Percentiles rank a stretch among this genome's conserved stretches.
Evolutionary conservation across 441 rosid genomes (phyloP).

Genomic region (Erysimum cheiri): DNA sequence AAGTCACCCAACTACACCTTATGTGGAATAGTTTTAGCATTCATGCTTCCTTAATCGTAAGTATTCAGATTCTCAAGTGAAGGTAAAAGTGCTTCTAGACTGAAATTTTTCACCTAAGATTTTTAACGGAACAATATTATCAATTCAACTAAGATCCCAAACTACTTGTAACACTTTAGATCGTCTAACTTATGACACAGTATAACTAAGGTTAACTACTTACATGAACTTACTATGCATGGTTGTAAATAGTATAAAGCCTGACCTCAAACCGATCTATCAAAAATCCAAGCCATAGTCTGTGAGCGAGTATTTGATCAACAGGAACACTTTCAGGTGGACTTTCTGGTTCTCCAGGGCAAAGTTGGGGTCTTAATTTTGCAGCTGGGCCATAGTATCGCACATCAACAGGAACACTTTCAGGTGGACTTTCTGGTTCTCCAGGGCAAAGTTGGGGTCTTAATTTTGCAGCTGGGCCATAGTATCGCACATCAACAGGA

Average conservation of each 20-base stretch:
- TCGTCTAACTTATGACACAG: background rate
- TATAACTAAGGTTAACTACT: constrained; percentile 8
- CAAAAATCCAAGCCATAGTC: constrained; percentile 94
- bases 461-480: no score
- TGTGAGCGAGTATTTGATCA: constrained; percentile 96
- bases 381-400: no score
- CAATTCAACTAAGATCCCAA: constrained; percentile 19
- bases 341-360: no score
- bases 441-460: no score
- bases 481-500: no score
- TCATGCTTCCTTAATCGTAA: constrained; percentile 28
- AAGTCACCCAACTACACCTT: constrained; percentile 26
- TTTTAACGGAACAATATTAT: background rate
- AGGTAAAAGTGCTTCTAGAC: background rate
- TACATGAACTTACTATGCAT: no score
- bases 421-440: no score
- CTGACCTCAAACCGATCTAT: constrained; percentile 98
- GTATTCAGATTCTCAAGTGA: background rate
- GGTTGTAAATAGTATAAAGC: constrained; percentile 25
- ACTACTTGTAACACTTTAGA: background rate
- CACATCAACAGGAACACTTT: no score
- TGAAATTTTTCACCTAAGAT: background rate
- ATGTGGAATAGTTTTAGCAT: no score
- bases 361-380: no score
- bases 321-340: no score